These are phyloP conservation scores for Hypoxylon sp. DNA, from an alignment of 2,329 filamentous ascomycete species.

Conservation along the genomic window DNA sequence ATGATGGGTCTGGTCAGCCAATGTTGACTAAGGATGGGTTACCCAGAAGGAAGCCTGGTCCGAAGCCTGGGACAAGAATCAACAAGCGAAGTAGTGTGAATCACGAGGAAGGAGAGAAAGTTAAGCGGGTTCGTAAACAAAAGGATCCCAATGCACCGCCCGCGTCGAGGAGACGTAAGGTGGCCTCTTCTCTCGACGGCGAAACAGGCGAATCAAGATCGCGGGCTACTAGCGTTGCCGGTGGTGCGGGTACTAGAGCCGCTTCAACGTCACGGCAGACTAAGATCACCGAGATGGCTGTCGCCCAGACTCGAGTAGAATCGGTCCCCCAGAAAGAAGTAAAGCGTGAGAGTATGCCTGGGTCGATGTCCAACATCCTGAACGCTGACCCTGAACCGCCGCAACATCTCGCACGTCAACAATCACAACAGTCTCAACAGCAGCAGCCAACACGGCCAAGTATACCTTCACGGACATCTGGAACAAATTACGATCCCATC, in stretches of 20 bases:
- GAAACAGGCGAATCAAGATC: constrained; percentile 50
- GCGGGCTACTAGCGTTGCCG: constrained; percentile 48
- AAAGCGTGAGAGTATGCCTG: constrained; percentile 67
- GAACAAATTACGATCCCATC: constrained; percentile 91
- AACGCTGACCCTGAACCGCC: constrained; percentile 67
- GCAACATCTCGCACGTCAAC: constrained; percentile 61
- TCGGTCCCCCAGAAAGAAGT: constrained; percentile 61
- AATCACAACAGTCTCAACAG: constrained; percentile 60
- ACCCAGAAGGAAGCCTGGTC: constrained; percentile 74
- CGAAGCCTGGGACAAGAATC: constrained; percentile 72
- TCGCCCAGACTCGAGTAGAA: constrained; percentile 51
- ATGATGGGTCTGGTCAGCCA: constrained; percentile 56
- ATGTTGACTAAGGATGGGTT: constrained; percentile 70
- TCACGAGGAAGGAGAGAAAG: constrained; percentile 62
- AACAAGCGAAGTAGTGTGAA: constrained; percentile 60
- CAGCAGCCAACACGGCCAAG: constrained; percentile 59
- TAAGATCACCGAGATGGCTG: constrained; percentile 59
- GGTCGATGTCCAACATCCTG: constrained; percentile 70
- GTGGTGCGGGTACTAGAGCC: constrained; percentile 36
- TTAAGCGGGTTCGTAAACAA: constrained; percentile 69
- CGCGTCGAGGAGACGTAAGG: constrained; percentile 69
- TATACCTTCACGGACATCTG: constrained; percentile 72
- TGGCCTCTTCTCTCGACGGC: constrained; percentile 54
- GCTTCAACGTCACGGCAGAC: constrained; percentile 55
- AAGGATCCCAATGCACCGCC: constrained; percentile 72